Base-by-base conservation (phyloP, 345 rosid species). In the Noccaea caerulescens region DNA sequence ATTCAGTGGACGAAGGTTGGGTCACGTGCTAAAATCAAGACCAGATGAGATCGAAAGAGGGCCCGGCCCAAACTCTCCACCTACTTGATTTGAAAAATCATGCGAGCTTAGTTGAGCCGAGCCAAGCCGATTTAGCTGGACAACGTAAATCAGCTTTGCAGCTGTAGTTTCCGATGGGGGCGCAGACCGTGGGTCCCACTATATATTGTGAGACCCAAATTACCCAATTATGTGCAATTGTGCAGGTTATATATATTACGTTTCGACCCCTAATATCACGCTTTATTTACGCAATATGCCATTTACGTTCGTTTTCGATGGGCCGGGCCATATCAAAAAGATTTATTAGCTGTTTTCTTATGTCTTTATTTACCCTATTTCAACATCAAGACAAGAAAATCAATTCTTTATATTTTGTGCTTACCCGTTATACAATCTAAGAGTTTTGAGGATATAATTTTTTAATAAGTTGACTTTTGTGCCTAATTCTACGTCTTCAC, bases 21-120 rank as follows among this genome's bases (percentile, higher is more conserved):
- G 68, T 73, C 62, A 73, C 77, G 77, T 66, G 77, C 72, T 58
- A 58, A 10, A 66, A 33, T 34, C 0, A 58, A 50, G 54, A 66
- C 72, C 62, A 73, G 25, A 58, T 58, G 61, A 58, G 39, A 50
- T 66, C 39, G 23, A 33, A 42, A 50, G 52, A 58, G 72, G 77
- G 46, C 39, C 66, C 72, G 50, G 65, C 72, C 77, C 71, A 72
- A 65, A 47, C 59, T 57, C 56, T 53, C 53, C 52, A 71, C 68
- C 27, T 7, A 70, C 51, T 50, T 16, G 16, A 60, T 61, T 42
- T 25, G 18, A n/a, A 13, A 51, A 65, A 8, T 3, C 27, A 38
- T 13, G 9, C 1, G n/a, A 66, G 50, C 20, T 47, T 16, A 41
- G 10, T 11, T 51, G 41, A 60, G 25, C 34, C 43, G 54, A 68